Evolutionary conservation across 1,284 basidiomycete species (phyloP).

Genomic region (Xanthoconium separans): DNA sequence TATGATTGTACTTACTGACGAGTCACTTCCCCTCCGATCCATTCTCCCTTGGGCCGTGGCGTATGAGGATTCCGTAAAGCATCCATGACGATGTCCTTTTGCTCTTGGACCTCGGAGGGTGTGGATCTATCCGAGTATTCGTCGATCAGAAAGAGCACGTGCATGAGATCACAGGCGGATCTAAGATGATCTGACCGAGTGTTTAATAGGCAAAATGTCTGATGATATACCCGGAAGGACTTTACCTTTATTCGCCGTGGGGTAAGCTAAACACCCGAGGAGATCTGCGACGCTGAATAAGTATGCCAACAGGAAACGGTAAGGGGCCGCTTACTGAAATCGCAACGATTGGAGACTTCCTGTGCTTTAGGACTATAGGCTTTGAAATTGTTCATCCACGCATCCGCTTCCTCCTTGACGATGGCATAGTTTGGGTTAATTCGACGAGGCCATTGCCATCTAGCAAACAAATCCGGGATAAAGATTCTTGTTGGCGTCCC

Average conservation of each 20-base stretch:
- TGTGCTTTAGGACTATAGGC: constrained; percentile 1
- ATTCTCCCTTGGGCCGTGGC: constrained; percentile 20
- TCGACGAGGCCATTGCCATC: constrained; percentile 2
- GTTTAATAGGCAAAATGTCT: no score
- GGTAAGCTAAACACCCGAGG: constrained; percentile 3
- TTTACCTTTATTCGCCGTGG: constrained; percentile 5
- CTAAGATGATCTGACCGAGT: constrained; percentile 6
- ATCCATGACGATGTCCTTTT: constrained; percentile 36
- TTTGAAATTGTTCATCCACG: neutral
- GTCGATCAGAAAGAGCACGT: constrained; percentile 42
- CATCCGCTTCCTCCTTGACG: neutral
- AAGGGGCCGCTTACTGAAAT: neutral
- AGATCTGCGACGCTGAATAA: neutral
- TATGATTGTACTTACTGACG: constrained; percentile 16
- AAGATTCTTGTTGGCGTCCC: constrained; percentile 21
- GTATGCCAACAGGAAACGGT: neutral
- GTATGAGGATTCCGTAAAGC: constrained; percentile 29
- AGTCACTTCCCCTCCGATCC: constrained; percentile 19
- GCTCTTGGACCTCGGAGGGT: constrained; percentile 25
- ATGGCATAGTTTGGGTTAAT: neutral
- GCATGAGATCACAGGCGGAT: constrained; percentile 40
- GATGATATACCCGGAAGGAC: no score
- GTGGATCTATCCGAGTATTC: constrained; percentile 39
- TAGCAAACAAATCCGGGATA: neutral
- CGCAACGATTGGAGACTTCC: neutral